Conservation (phyloP, 2,329 filamentous ascomycete genomes). For the Lasiodiplodia sp. region DNA sequence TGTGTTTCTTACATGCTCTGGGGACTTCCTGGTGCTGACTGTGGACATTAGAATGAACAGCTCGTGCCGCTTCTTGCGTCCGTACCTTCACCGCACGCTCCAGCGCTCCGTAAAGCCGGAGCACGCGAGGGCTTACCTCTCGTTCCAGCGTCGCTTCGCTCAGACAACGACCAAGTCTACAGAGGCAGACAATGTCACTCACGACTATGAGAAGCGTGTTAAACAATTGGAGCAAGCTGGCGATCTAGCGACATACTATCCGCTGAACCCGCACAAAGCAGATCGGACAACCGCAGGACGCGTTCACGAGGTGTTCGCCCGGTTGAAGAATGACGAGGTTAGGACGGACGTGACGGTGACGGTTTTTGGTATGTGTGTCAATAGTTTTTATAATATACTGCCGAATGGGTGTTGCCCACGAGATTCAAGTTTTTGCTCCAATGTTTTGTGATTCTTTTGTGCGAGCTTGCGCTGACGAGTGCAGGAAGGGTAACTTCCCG, state of each 20-base stretch:
- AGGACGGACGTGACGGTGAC: constrained; percentile 40
- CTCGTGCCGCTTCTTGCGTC: constrained; percentile 62
- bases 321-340: constrained; percentile 39
- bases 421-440: background rate
- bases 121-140: constrained; percentile 55
- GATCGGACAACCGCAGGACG: constrained; percentile 33
- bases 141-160: constrained; percentile 44
- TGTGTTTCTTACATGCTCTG: background rate
- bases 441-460: background rate
- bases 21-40: constrained; percentile 48
- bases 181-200: constrained; percentile 25
- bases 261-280: constrained; percentile 41
- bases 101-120: constrained; percentile 38
- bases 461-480: constrained; percentile 38
- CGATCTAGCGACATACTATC: constrained; percentile 63
- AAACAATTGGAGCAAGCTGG: constrained; percentile 59
- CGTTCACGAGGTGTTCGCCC: constrained; percentile 39
- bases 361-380: constrained; percentile 43
- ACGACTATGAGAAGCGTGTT: constrained; percentile 59
- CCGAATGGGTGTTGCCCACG: background rate
- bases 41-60: constrained; percentile 54
- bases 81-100: constrained; percentile 56
- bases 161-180: constrained; percentile 33
- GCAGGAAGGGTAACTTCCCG: constrained; percentile 77
- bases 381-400: constrained; percentile 15